Evolutionary conservation across 2,329 filamentous ascomycete genomes (phyloP).

Genomic region (Didymella arachidicola): DNA sequence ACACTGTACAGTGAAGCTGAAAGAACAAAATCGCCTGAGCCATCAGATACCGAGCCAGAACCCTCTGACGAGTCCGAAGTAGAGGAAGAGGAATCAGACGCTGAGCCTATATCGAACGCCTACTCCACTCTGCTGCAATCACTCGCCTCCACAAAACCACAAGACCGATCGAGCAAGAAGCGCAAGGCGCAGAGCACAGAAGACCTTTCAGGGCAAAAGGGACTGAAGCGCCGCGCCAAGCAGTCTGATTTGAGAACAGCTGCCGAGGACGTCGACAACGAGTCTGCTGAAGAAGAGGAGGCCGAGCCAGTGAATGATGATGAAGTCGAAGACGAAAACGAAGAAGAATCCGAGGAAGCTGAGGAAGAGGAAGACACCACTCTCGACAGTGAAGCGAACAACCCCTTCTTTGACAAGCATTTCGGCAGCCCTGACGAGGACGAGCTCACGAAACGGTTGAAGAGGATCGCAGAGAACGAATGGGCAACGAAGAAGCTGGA

Average conservation of each 20-base stretch:
- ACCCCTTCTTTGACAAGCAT: slow-evolving; percentile 76
- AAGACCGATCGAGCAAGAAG: slow-evolving; percentile 59
- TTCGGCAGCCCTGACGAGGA: slow-evolving; percentile 74
- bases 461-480: slow-evolving; percentile 56
- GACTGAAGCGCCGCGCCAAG: slow-evolving; percentile 7
- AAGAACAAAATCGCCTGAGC: slow-evolving; percentile 30
- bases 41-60: slow-evolving; percentile 33
- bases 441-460: slow-evolving; percentile 61
- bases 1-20: slow-evolving; percentile 27
- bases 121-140: slow-evolving; percentile 67
- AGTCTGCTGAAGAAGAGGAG: slow-evolving; percentile 7
- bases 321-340: slow-evolving; percentile 20
- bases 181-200: slow-evolving; percentile 57
- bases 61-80: slow-evolving; percentile 40
- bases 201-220: slow-evolving; percentile 5
- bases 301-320: slow-evolving; percentile 22
- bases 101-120: slow-evolving; percentile 49
- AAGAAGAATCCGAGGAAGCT: slow-evolving; percentile 24
- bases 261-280: slow-evolving; percentile 3
- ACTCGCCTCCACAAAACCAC: slow-evolving; percentile 52
- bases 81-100: slow-evolving; percentile 33
- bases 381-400: slow-evolving; percentile 56
- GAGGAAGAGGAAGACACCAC: slow-evolving; percentile 33
- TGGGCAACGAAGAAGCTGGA: slow-evolving; percentile 57
- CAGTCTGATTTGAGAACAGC: slow-evolving; percentile 9